These are phyloP conservation scores for Shiraia bambusicola DNA, from an alignment of 2,329 filamentous ascomycete genomes.

Conservation along the genomic window DNA sequence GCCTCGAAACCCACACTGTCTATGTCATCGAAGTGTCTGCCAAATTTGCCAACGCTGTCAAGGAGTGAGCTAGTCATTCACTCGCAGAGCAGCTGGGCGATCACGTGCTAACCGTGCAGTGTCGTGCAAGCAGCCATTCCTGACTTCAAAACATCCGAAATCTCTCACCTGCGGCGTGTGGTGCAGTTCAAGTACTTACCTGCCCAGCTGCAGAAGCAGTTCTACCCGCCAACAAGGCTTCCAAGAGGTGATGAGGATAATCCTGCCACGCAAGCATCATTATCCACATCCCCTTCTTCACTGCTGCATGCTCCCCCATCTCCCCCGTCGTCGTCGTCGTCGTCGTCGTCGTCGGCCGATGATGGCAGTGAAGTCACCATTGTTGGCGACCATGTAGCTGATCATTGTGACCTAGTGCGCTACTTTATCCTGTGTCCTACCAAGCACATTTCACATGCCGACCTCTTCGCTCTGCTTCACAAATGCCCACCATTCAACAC, in stretches of 20 bases:
- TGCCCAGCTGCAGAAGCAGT: slow-evolving; percentile 54
- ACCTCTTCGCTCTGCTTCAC: slow-evolving; percentile 43
- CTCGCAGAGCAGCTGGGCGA: slow-evolving; percentile 9
- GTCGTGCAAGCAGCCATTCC: slow-evolving; percentile 49
- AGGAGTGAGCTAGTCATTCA: slow-evolving; percentile 60
- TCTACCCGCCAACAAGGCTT: slow-evolving; percentile 34
- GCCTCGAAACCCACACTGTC: slow-evolving; percentile 59
- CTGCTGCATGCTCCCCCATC: slow-evolving; percentile 8
- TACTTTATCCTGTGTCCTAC: slow-evolving; percentile 57
- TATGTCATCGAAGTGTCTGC: slow-evolving; percentile 73
- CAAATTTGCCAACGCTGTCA: slow-evolving; percentile 69
- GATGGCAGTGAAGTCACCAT: slow-evolving; percentile 11
- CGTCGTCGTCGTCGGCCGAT: slow-evolving; percentile 7
- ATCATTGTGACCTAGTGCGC: slow-evolving; percentile 42
- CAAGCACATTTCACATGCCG: slow-evolving; percentile 54
- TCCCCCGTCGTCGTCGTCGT: slow-evolving; percentile 5
- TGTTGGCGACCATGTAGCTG: slow-evolving; percentile 23
- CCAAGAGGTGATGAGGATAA: slow-evolving; percentile 39
- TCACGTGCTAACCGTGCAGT: slow-evolving; percentile 37
- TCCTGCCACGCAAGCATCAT: slow-evolving; percentile 28
- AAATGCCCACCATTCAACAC: slow-evolving; percentile 44
- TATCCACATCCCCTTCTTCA: slow-evolving; percentile 27
- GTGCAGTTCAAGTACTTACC: slow-evolving; percentile 71
- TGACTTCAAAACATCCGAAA: slow-evolving; percentile 47
- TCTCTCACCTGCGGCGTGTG: slow-evolving; percentile 69